A percentile compares a stretch with the other conserved stretches of the same genome.
These are phyloP conservation scores for Gnaphalium uliginosum DNA, from an alignment of 129 eudicot species.

Conservation along the genomic window DNA sequence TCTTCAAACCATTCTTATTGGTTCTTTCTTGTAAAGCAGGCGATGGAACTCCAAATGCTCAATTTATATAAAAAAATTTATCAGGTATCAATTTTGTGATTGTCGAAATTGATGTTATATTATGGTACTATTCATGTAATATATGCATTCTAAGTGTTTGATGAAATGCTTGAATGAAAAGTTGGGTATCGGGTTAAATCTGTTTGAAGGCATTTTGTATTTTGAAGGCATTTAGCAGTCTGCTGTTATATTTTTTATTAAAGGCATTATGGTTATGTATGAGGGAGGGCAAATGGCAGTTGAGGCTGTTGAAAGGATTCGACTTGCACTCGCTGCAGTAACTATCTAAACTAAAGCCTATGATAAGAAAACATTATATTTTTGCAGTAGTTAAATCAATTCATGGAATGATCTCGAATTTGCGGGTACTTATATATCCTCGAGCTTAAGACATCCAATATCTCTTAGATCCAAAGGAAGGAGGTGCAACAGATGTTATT, in stretches of 20 bases:
- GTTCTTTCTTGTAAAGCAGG: too few relatives aligned
- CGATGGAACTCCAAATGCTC: too few relatives aligned
- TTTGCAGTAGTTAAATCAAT: conserved; percentile 1
- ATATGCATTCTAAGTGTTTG: too few relatives aligned
- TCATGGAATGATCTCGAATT: too few relatives aligned
- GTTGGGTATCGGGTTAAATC: too few relatives aligned
- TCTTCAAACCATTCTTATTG: too few relatives aligned
- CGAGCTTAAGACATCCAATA: conserved; percentile 77
- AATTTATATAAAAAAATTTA: too few relatives aligned
- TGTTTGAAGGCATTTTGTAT: conserved; percentile 44
- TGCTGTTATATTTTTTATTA: conserved; percentile 87
- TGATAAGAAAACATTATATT: not conserved
- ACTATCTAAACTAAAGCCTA: not conserved
- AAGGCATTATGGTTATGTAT: conserved; percentile 92
- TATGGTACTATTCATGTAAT: too few relatives aligned
- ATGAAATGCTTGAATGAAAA: too few relatives aligned
- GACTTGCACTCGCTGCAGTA: conserved; percentile 87
- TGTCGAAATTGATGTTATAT: too few relatives aligned
- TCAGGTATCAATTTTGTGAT: too few relatives aligned
- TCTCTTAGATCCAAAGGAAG: conserved; percentile 80
- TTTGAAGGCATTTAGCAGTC: conserved; percentile 64
- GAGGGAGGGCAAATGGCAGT: conserved; percentile 58
- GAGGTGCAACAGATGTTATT: conserved; percentile 95
- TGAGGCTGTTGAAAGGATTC: conserved; percentile 86
- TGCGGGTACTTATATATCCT: too few relatives aligned